Conservation (phyloP, 108 stramenopile genomes). For the Skeletonema potamos region DNA sequence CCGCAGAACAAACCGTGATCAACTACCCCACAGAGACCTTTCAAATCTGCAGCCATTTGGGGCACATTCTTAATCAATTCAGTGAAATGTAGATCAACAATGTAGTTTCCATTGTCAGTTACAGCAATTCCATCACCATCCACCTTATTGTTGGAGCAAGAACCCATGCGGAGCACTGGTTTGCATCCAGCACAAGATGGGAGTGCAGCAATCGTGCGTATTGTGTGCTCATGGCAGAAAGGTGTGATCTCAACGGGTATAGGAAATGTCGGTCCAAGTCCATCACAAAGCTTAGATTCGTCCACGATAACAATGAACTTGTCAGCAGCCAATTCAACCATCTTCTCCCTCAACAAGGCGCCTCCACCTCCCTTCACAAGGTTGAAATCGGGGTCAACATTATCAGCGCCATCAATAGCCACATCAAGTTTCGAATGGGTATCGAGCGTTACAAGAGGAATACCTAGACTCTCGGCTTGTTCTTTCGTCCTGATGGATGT, state of each 20-base stretch:
- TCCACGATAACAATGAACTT: conserved; percentile 95
- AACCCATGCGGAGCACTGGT: conserved; percentile 88
- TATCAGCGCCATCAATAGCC: conserved; percentile 98
- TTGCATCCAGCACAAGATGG: conserved; percentile 88
- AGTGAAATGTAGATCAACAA: conserved; percentile 97
- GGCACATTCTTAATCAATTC: conserved; percentile 88
- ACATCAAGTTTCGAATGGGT: conserved; percentile 96
- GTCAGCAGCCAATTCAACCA: conserved; percentile 47
- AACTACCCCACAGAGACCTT: conserved; percentile 94
- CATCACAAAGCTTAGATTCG: conserved; percentile 94
- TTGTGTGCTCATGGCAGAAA: conserved; percentile 97
- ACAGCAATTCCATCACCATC: conserved; percentile 97
- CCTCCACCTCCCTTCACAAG: conserved; percentile 98
- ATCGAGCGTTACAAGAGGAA: conserved; percentile 95
- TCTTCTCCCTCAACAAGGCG: conserved; percentile 95
- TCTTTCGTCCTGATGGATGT: conserved; percentile 97
- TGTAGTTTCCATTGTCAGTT: conserved; percentile 99
- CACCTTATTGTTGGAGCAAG: conserved; percentile 66
- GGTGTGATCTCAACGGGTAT: conserved; percentile 96
- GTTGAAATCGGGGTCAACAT: conserved; percentile 94
- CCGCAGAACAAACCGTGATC: conserved; percentile 98
- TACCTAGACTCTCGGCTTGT: conserved; percentile 89
- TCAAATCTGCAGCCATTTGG: conserved; percentile 83
- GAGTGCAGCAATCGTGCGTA: conserved; percentile 83
- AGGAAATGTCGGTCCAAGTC: conserved; percentile 93